Evolutionary conservation across 352 stramenopile genomes (phyloP).

Genomic region (Aphanomyces invadans): DNA sequence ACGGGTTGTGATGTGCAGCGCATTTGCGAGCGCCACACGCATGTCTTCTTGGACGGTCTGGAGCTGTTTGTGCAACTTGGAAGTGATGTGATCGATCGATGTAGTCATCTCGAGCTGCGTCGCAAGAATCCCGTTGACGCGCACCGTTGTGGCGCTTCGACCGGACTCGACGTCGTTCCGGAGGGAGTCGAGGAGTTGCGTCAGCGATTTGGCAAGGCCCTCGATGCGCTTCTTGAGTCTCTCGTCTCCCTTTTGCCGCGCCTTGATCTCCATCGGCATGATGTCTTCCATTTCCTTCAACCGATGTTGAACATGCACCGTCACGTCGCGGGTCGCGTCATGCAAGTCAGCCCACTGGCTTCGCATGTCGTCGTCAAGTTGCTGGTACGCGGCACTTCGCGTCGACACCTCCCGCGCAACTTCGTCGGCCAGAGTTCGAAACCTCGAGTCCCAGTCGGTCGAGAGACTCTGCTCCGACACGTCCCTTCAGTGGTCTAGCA

Average conservation of each 20-base stretch:
- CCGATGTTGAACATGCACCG: conserved; percentile 37
- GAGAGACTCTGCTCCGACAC: conserved; percentile 39
- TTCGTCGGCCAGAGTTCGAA: conserved; percentile 37
- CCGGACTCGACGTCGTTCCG: conserved; percentile 28
- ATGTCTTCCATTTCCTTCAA: conserved; percentile 48
- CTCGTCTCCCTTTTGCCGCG: conserved; percentile 48
- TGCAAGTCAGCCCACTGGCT: conserved; percentile 30
- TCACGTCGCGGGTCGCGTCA: conserved; percentile 32
- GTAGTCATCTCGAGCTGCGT: conserved; percentile 9
- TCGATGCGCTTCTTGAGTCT: conserved; percentile 44
- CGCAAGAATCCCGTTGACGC: conserved; percentile 7
- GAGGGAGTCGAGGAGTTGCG: conserved; percentile 30
- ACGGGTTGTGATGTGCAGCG: conserved; percentile 1
- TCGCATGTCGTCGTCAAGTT: conserved; percentile 37
- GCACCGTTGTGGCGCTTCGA: neutral
- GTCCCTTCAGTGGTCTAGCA: too few species aligned
- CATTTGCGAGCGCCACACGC: neutral
- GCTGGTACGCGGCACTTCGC: conserved; percentile 28
- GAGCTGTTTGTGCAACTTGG: neutral
- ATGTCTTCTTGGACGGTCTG: neutral
- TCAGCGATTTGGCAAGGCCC: conserved; percentile 33
- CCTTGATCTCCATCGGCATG: conserved; percentile 52
- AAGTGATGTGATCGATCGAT: neutral
- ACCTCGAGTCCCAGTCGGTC: conserved; percentile 32
- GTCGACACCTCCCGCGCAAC: conserved; percentile 30